These are phyloP conservation scores for Aspergillus proliferans DNA, from an alignment of 2,329 filamentous ascomycete species.

Conservation along the genomic window DNA sequence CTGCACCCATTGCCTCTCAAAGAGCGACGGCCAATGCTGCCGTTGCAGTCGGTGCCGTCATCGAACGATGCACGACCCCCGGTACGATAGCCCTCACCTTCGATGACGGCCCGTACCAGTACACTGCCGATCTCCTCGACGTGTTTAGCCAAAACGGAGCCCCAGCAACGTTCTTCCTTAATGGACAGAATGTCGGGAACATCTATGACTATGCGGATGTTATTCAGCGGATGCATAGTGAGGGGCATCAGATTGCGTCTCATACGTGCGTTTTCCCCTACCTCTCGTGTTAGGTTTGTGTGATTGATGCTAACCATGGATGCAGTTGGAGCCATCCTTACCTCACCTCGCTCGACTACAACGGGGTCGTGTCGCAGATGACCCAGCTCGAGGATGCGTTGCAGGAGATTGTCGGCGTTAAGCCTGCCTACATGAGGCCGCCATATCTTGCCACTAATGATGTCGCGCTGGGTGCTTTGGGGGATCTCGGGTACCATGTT, in stretches of 20 bases:
- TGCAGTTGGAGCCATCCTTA: slow-evolving; percentile 36
- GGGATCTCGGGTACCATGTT: slow-evolving; percentile 41
- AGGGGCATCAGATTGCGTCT: slow-evolving; percentile 44
- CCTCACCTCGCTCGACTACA: slow-evolving; percentile 28
- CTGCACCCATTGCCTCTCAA: not conserved
- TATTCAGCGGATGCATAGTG: slow-evolving; percentile 23
- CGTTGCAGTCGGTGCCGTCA: slow-evolving; percentile 39
- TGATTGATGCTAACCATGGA: not conserved
- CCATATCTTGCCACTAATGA: slow-evolving; percentile 37
- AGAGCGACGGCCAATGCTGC: not conserved
- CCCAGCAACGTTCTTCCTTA: slow-evolving; percentile 61
- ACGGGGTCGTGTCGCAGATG: slow-evolving; percentile 35
- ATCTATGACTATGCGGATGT: slow-evolving; percentile 25
- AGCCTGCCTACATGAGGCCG: slow-evolving; percentile 45
- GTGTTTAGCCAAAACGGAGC: slow-evolving; percentile 51
- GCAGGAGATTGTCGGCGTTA: slow-evolving; percentile 35
- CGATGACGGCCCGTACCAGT: slow-evolving; percentile 58
- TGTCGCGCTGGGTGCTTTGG: slow-evolving; percentile 30
- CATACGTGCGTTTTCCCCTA: slow-evolving; percentile 32
- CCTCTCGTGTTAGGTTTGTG: not conserved
- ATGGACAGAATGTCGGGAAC: slow-evolving; percentile 32
- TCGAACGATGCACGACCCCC: slow-evolving; percentile 33
- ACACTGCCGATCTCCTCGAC: slow-evolving; percentile 54
- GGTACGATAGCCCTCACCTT: slow-evolving; percentile 59
- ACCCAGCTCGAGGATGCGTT: slow-evolving; percentile 36